These are phyloP conservation scores for Stevia rebaudiana DNA, from an alignment of 140 eudicot species.

Conservation along the genomic window DNA sequence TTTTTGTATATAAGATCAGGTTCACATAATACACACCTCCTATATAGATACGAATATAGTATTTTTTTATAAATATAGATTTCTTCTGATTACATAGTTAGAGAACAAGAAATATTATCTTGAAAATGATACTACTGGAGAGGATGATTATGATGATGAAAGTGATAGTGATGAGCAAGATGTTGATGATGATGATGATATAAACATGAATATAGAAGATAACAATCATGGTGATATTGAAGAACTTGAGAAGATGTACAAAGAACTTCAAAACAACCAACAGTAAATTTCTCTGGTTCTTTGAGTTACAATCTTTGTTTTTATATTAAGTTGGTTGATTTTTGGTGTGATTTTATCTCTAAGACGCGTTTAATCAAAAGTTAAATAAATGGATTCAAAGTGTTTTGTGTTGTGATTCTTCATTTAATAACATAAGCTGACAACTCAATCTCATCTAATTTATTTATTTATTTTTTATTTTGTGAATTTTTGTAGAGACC, in stretches of 20 bases:
- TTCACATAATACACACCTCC: too few species aligned
- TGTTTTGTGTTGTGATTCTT: background rate
- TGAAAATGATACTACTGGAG: conserved; percentile 5
- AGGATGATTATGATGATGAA: conserved; percentile 27
- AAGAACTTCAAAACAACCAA: conserved; percentile 52
- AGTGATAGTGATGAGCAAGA: conserved; percentile 31
- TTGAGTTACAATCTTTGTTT: background rate
- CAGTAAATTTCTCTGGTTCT: conserved; percentile 45
- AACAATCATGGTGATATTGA: conserved; percentile 46
- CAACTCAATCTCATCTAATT: background rate
- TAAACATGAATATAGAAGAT: conserved; percentile 16
- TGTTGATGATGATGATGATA: conserved; percentile 17
- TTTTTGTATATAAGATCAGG: too few species aligned
- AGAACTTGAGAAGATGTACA: conserved; percentile 70
- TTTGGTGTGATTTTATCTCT: background rate
- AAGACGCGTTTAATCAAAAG: background rate
- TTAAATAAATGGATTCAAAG: background rate
- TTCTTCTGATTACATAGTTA: conserved; percentile 12
- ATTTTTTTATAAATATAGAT: background rate
- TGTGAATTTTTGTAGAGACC: conserved; percentile 38
- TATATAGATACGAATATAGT: too few species aligned
- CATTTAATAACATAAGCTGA: background rate
- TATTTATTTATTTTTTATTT: background rate
- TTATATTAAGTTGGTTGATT: background rate
- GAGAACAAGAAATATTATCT: conserved; percentile 28